phyloP scores from a whole-genome alignment of 2,329 filamentous ascomycete genomes.

The Endocalyx cinctus region DNA sequence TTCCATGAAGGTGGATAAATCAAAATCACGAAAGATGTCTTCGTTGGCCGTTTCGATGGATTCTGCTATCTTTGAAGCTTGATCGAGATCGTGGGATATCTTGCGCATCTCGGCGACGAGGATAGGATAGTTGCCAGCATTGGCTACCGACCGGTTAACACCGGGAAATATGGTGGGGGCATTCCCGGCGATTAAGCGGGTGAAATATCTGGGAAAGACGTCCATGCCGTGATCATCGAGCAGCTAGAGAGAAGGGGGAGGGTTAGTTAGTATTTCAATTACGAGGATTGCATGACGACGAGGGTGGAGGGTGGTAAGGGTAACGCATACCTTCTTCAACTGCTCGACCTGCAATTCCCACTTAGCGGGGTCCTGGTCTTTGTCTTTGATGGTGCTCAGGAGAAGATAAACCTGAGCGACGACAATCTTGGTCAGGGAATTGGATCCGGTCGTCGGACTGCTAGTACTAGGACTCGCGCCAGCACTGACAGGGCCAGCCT shows the following conservation, averaged over 20 bases:
- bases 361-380: slow-evolving; percentile 85
- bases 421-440: slow-evolving; percentile 83
- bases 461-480: slow-evolving; percentile 57
- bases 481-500: slow-evolving; percentile 53
- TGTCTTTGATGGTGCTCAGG: slow-evolving; percentile 89
- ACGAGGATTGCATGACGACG: not conserved
- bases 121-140: slow-evolving; percentile 77
- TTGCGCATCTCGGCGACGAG: slow-evolving; percentile 82
- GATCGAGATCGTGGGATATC: slow-evolving; percentile 71
- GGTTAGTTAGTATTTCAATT: slow-evolving; percentile 9
- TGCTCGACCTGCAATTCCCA: slow-evolving; percentile 90
- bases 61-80: slow-evolving; percentile 88
- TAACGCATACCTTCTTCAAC: slow-evolving; percentile 71
- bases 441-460: slow-evolving; percentile 55
- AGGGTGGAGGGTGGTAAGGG: slow-evolving; percentile 1
- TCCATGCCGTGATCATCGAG: slow-evolving; percentile 99
- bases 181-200: slow-evolving; percentile 87
- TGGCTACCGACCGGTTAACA: slow-evolving; percentile 66
- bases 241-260: slow-evolving; percentile 51
- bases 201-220: slow-evolving; percentile 93
- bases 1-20: slow-evolving; percentile 90
- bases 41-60: slow-evolving; percentile 86
- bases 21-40: slow-evolving; percentile 92
- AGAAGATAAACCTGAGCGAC: slow-evolving; percentile 93
- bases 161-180: slow-evolving; percentile 86